Conservation (phyloP, 495 filamentous ascomycete genomes). For the Staphylotrichum longicolle region DNA sequence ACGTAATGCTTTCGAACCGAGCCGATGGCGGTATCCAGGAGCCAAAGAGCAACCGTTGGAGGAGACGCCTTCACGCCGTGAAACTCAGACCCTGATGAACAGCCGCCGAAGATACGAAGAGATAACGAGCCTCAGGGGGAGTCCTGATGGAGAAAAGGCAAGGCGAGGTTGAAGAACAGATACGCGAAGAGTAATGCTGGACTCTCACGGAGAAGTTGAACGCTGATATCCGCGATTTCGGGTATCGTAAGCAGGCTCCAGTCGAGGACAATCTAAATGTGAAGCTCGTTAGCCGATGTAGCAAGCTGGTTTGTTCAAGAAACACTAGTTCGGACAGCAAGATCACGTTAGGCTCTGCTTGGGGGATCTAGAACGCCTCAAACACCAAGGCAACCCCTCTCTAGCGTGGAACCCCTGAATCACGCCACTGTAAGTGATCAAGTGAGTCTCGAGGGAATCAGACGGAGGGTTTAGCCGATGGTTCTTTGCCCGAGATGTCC, state of each 20-base stretch:
- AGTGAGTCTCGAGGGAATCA: no score
- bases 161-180: conserved; percentile 17
- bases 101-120: conserved; percentile 25
- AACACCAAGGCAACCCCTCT: no score
- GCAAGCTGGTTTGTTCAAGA: no score
- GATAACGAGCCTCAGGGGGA: conserved; percentile 4
- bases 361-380: no score
- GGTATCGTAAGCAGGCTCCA: conserved; percentile 10
- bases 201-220: neutral
- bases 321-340: no score
- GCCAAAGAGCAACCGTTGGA: conserved; percentile 27
- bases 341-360: no score
- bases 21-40: conserved; percentile 30
- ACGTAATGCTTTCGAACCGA: conserved; percentile 17
- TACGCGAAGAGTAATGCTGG: conserved; percentile 14
- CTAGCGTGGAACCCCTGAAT: no score
- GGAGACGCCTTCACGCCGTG: conserved; percentile 30
- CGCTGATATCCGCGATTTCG: conserved; percentile 7
- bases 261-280: conserved; percentile 10
- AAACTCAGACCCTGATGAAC: conserved; percentile 29
- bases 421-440: no score
- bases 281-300: neutral
- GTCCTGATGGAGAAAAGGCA: conserved; percentile 15
- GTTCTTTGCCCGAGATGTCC: no score
- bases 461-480: no score